Evolutionary conservation across 495 filamentous ascomycete genomes (phyloP), one percentile per base, ranked within the genome.

Genomic region (Hypoxylon intermedium): DNA sequence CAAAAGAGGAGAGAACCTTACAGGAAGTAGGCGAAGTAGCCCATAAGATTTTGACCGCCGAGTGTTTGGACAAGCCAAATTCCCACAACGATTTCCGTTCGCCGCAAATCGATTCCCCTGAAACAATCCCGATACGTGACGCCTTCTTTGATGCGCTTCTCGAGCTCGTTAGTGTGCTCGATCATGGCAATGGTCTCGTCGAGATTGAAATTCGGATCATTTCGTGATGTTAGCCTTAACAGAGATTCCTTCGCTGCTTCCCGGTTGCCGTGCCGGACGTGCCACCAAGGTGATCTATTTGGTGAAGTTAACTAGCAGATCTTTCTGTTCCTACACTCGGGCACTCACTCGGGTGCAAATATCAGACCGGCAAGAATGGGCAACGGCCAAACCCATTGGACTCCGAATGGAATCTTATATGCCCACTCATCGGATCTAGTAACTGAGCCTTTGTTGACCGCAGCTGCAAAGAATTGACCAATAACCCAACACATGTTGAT

Each of bases 311-410:
- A 37, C 9, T 18, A 2, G 5, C 30, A 21, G 3, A 0, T 9
- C 11, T 13, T 21, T 9, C 11, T 46, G 1, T 0, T 36, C 6
- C n/a, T 38, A 2, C 1, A n/a, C 15, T 37, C 12, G 28, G 18
- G 1, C 9, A 58, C 62, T 52, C 28, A 72, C 71, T 91, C 88
- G 4, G 88, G 88, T 0, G 86, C 86, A 28, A 88, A 79, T 42
- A 77, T 63, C 15, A 85, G 75, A 2, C 79, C 85, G 50, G 84
- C 79, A 26, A 87, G 76, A 16, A 91, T 75, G 0, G 87, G 87
- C 13, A 88, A 61, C 0, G 87, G 86, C 86, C 87, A 91, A 69
- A 91, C 83, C 88, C 88, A 91, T 67, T 91, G 88, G 3, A 89
- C 53, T 2, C 76, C 83, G 50, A 84, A 88, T 0, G 86, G 85